phyloP scores from a whole-genome alignment of 768 basidiomycete species.

The Scleroderma citrinum region DNA sequence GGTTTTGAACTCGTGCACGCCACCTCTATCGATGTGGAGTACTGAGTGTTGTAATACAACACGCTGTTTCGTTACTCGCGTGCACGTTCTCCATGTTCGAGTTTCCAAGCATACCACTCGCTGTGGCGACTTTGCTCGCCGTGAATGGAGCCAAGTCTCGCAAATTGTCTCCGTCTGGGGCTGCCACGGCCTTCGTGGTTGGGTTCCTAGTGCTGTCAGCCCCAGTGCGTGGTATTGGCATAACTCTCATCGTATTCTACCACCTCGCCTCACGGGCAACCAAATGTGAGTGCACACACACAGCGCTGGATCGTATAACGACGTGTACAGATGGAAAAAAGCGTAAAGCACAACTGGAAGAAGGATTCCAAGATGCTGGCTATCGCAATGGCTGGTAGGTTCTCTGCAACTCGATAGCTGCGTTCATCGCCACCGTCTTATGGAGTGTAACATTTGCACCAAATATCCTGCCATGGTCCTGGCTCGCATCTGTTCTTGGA shows the following conservation, averaged over 20 bases:
- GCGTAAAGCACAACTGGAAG: conserved; percentile 70
- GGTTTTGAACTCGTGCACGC: too few species aligned
- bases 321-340: conserved; percentile 56
- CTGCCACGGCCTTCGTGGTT: conserved; percentile 67
- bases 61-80: too few species aligned
- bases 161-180: conserved; percentile 74
- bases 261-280: conserved; percentile 78
- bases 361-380: conserved; percentile 69
- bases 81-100: too few species aligned
- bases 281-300: conserved; percentile 46
- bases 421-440: conserved; percentile 47
- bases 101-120: conserved; percentile 36
- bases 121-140: conserved; percentile 49
- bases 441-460: conserved; percentile 63
- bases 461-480: conserved; percentile 34
- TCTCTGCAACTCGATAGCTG: conserved; percentile 70
- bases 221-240: conserved; percentile 59
- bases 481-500: conserved; percentile 9
- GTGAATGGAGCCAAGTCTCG: conserved; percentile 66
- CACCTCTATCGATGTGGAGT: too few species aligned
- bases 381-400: conserved; percentile 79
- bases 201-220: conserved; percentile 70
- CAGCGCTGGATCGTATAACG: neutral
- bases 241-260: conserved; percentile 71
- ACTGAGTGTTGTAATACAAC: too few species aligned